These are phyloP conservation scores for Cyclostephanos tholiformis DNA, from an alignment of 108 stramenopile genomes.

Conservation along the genomic window DNA sequence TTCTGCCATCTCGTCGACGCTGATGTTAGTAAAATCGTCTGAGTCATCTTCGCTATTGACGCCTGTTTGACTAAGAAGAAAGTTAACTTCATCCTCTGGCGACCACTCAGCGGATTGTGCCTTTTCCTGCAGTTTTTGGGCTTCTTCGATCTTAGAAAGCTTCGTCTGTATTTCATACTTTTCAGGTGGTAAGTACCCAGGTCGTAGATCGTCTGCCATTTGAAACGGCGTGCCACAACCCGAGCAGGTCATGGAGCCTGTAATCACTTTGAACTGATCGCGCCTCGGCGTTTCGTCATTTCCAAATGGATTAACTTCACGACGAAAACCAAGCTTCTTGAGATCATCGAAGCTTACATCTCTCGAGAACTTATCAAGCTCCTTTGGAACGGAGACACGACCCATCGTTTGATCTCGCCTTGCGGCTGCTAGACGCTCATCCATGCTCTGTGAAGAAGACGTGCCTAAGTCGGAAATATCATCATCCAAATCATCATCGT, in stretches of 20 bases:
- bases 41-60: constrained; percentile 24
- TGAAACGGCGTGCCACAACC: constrained; percentile 90
- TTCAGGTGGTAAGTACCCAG: constrained; percentile 80
- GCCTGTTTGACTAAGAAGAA: constrained; percentile 65
- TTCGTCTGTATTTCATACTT: constrained; percentile 77
- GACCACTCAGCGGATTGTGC: constrained; percentile 81
- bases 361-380: constrained; percentile 57
- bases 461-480: constrained; percentile 45
- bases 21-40: constrained; percentile 45
- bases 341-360: constrained; percentile 62
- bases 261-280: constrained; percentile 65
- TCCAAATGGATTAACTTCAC: constrained; percentile 77
- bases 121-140: constrained; percentile 76
- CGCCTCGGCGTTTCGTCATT: constrained; percentile 79
- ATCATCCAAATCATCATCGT: constrained; percentile 49
- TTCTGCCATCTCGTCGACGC: constrained; percentile 70
- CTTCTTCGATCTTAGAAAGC: constrained; percentile 75
- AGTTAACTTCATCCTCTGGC: constrained; percentile 86
- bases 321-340: constrained; percentile 67
- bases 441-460: constrained; percentile 47
- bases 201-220: constrained; percentile 55
- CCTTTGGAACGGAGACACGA: constrained; percentile 58
- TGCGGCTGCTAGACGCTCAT: constrained; percentile 53
- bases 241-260: constrained; percentile 81
- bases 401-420: constrained; percentile 53